Conservation (phyloP, 257 asterid species). For the Mentha longifolia region DNA sequence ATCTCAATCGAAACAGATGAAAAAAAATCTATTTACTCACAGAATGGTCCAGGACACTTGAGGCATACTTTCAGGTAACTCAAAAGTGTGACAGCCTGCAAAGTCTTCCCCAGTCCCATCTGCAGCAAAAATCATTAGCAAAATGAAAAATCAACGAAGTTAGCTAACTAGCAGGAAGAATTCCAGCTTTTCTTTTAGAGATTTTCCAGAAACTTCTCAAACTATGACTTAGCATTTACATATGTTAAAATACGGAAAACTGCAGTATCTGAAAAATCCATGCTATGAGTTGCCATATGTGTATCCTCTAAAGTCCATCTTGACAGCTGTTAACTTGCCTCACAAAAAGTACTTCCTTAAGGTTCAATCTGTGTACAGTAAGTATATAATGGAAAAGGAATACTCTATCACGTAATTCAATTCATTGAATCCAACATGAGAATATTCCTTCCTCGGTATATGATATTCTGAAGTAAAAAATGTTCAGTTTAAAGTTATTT, state of each 20-base stretch:
- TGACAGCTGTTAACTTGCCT: slow-evolving; percentile 24
- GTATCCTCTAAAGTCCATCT: slow-evolving; percentile 11
- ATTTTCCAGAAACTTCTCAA: slow-evolving; percentile 14
- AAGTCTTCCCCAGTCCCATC: slow-evolving; percentile 98
- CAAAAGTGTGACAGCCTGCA: slow-evolving; percentile 87
- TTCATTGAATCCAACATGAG: slow-evolving; percentile 13
- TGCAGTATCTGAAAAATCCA: background rate
- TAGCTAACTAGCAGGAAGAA: slow-evolving; percentile 19
- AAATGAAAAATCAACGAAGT: slow-evolving; percentile 24
- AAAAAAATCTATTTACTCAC: slow-evolving; percentile 55
- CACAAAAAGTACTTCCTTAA: slow-evolving; percentile 14
- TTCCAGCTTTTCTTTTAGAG: background rate
- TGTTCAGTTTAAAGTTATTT: background rate
- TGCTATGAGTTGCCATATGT: background rate
- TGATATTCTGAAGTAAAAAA: background rate
- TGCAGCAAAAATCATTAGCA: slow-evolving; percentile 39
- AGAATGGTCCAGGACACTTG: slow-evolving; percentile 76
- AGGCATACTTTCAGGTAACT: slow-evolving; percentile 75
- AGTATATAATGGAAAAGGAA: background rate
- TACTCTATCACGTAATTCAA: slow-evolving; percentile 1
- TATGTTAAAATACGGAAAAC: slow-evolving; percentile 11
- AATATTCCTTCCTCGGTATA: background rate
- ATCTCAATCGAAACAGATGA: slow-evolving; percentile 15
- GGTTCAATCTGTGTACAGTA: slow-evolving; percentile 18
- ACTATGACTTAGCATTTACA: background rate